Conservation (phyloP, 495 filamentous ascomycete genomes). For the Daldinia decipiens region DNA sequence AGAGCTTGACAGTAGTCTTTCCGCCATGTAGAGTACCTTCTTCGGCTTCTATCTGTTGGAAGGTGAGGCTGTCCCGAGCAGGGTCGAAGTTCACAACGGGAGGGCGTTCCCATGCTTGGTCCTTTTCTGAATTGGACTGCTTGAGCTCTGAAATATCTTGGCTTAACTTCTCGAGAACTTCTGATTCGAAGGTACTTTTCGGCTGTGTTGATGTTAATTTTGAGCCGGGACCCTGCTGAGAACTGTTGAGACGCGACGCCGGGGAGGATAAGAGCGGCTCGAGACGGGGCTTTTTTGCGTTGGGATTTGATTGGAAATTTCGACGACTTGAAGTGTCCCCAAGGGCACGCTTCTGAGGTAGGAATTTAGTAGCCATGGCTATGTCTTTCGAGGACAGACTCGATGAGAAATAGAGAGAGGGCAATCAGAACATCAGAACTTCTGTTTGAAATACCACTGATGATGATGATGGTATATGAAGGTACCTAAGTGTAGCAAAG, state of each 20-base stretch:
- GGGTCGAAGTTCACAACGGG: constrained; percentile 76
- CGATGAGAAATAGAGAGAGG: constrained; percentile 13
- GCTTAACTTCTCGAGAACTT: constrained; percentile 92
- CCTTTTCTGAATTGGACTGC: constrained; percentile 85
- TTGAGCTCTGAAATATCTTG: constrained; percentile 90
- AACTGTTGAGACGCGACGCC: constrained; percentile 64
- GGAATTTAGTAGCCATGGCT: constrained; percentile 54
- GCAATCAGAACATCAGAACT: background rate
- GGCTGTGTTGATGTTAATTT: constrained; percentile 80
- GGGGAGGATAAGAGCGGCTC: constrained; percentile 66
- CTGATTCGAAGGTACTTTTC: constrained; percentile 92
- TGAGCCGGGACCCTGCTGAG: constrained; percentile 67
- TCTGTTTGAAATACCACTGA: constrained; percentile 3
- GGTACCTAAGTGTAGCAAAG: background rate
- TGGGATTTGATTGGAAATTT: constrained; percentile 55
- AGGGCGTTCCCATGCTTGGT: constrained; percentile 93
- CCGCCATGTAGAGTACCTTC: constrained; percentile 82
- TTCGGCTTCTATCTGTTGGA: constrained; percentile 96
- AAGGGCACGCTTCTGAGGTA: constrained; percentile 65
- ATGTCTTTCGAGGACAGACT: constrained; percentile 21
- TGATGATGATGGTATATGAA: background rate
- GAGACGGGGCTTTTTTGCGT: constrained; percentile 80
- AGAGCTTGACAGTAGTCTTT: constrained; percentile 82
- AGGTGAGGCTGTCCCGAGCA: constrained; percentile 76
- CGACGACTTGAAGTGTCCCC: constrained; percentile 61